Percentiles rank a stretch among this genome's conserved stretches.
These are phyloP conservation scores for Elymus sibiricus DNA, from an alignment of 176 grass and related monocot species.

Conservation along the genomic window DNA sequence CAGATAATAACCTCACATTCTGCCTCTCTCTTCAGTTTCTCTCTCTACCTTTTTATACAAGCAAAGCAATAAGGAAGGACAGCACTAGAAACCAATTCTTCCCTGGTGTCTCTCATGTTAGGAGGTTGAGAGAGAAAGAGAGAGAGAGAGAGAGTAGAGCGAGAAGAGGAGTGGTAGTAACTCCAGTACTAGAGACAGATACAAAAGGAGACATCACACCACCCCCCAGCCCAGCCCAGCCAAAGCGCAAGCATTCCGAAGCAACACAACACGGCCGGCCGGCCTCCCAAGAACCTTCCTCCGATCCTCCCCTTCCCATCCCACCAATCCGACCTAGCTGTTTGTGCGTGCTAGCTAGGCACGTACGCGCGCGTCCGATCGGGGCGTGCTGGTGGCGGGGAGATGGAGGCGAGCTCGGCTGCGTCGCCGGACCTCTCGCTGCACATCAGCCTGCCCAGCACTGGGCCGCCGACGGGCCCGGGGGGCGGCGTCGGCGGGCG, in stretches of 20 bases:
- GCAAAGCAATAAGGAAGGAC: slow-evolving; percentile 52
- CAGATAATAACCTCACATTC: slow-evolving; percentile 32
- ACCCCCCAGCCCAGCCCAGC: slow-evolving; percentile 15
- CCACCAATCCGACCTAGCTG: not conserved
- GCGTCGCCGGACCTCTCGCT: slow-evolving; percentile 87
- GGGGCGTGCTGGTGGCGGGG: not conserved
- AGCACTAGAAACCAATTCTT: slow-evolving; percentile 70
- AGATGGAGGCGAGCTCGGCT: slow-evolving; percentile 67
- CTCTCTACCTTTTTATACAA: slow-evolving; percentile 48
- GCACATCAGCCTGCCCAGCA: slow-evolving; percentile 83
- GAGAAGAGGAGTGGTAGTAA: slow-evolving; percentile 14
- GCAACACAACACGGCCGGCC: not conserved
- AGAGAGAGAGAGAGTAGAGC: not conserved
- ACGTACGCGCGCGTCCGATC: not conserved
- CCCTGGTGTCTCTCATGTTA: slow-evolving; percentile 39
- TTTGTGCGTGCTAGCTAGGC: not conserved
- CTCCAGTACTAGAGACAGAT: slow-evolving; percentile 43
- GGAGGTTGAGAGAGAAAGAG: not conserved
- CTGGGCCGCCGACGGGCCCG: not conserved
- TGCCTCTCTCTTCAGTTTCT: not conserved
- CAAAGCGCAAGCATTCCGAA: slow-evolving; percentile 35
- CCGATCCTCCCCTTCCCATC: not conserved
- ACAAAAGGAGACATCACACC: slow-evolving; percentile 32
- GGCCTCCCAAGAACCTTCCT: slow-evolving; percentile 29
- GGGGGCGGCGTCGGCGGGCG: slow-evolving; percentile 4